These are phyloP conservation scores for Sphagnum tenellum DNA, from an alignment of 225 moss, liverwort and hornwort genomes.

Conservation along the genomic window DNA sequence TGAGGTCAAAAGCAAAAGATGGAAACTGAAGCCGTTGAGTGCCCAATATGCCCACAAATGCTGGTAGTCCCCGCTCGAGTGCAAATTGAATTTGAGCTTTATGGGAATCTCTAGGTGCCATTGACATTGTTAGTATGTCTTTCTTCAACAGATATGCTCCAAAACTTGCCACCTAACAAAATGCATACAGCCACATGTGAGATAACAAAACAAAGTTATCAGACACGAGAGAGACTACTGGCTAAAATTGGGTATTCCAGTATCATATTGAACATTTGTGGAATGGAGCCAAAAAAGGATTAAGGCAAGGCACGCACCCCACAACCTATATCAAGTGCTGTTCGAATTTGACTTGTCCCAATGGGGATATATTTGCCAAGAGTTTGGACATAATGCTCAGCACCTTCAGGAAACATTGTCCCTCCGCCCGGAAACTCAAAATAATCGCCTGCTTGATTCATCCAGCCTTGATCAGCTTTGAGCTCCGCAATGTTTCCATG, in stretches of 20 bases:
- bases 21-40: constrained; percentile 50
- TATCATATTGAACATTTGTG: no score
- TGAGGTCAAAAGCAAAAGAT: constrained; percentile 39
- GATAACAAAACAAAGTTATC: no score
- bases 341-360: constrained; percentile 34
- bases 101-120: constrained; percentile 48
- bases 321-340: constrained; percentile 53
- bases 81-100: constrained; percentile 57
- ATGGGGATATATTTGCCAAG: constrained; percentile 35
- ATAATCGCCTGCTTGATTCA: constrained; percentile 44
- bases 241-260: no score
- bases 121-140: constrained; percentile 46
- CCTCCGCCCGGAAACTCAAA: constrained; percentile 60
- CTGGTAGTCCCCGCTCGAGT: constrained; percentile 51
- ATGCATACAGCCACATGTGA: not conserved
- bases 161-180: constrained; percentile 48
- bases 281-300: not conserved
- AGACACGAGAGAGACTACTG: no score
- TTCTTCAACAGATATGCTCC: constrained; percentile 31
- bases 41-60: constrained; percentile 45
- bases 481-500: constrained; percentile 47
- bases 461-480: constrained; percentile 58
- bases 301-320: constrained; percentile 25
- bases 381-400: constrained; percentile 39
- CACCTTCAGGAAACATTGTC: constrained; percentile 60